Percentiles rank a stretch among this genome's conserved stretches.
phyloP scores from a whole-genome alignment of 352 stramenopile species.

The Phytophthora fragariae region DNA sequence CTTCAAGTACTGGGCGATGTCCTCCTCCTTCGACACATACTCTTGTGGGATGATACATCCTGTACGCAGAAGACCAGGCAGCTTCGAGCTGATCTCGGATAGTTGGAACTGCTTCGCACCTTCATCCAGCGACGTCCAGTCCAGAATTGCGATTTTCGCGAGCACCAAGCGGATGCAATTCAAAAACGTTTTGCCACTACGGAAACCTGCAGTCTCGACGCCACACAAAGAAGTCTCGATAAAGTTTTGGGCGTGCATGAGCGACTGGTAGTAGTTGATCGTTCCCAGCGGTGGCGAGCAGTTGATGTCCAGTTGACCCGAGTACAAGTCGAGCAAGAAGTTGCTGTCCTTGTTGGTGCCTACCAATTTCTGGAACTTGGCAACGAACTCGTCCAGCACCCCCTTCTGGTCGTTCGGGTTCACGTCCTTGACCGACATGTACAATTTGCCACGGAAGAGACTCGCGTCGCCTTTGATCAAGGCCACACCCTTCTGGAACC shows the following conservation, averaged over 20 bases:
- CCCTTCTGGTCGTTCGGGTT: conserved; percentile 72
- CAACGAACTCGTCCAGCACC: conserved; percentile 61
- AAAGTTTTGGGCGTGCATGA: conserved; percentile 52
- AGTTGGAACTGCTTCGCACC: conserved; percentile 63
- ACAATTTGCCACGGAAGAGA: conserved; percentile 73
- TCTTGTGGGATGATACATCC: conserved; percentile 47
- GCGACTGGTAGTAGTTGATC: conserved; percentile 59
- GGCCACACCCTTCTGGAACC: conserved; percentile 72
- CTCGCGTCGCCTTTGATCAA: conserved; percentile 68
- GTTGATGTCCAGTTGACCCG: conserved; percentile 67
- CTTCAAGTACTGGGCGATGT: conserved; percentile 34
- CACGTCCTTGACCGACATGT: conserved; percentile 85
- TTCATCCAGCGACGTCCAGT: conserved; percentile 84
- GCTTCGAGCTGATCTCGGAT: conserved; percentile 53
- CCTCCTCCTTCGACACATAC: conserved; percentile 20
- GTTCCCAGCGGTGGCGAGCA: conserved; percentile 79
- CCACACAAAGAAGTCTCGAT: conserved; percentile 32
- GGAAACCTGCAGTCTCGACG: conserved; percentile 40
- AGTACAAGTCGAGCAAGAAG: conserved; percentile 74
- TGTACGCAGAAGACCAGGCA: conserved; percentile 56
- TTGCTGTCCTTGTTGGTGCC: conserved; percentile 62
- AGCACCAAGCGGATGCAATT: conserved; percentile 79
- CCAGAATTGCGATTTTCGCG: conserved; percentile 81
- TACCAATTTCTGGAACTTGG: conserved; percentile 63
- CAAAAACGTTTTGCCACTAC: conserved; percentile 61